Conservation (phyloP, 192 early-diverging fungal species). For the Podila epicladia region DNA sequence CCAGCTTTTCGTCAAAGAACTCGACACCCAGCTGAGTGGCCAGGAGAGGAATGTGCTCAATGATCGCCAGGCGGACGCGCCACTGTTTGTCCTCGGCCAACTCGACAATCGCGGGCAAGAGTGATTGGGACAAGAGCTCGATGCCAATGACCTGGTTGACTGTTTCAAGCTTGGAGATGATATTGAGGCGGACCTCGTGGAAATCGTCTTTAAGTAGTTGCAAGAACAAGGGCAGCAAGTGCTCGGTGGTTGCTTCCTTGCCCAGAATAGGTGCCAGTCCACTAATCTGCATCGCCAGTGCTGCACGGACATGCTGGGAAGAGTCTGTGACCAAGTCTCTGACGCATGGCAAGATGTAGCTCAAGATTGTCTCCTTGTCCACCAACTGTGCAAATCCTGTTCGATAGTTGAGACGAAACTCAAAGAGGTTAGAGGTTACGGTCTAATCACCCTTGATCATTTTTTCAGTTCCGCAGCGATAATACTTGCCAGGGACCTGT, state of each 20-base stretch:
- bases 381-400: constrained; percentile 76
- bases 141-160: constrained; percentile 99
- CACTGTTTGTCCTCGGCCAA: constrained; percentile 99
- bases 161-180: constrained; percentile 97
- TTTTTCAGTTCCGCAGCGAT: background rate
- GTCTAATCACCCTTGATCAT: background rate
- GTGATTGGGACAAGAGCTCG: constrained; percentile 94
- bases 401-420: background rate
- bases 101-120: constrained; percentile 98
- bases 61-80: constrained; percentile 99
- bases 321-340: constrained; percentile 94
- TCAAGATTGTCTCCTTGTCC: constrained; percentile 80
- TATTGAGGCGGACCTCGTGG: constrained; percentile 98
- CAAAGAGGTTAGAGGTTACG: background rate
- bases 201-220: constrained; percentile 97
- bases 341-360: constrained; percentile 87
- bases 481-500: constrained; percentile 81
- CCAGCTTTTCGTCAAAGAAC: constrained; percentile 98
- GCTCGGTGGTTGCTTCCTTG: constrained; percentile 93
- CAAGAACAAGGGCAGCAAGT: constrained; percentile 93
- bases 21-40: constrained; percentile 94
- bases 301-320: constrained; percentile 95
- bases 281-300: constrained; percentile 96
- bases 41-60: constrained; percentile 98
- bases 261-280: constrained; percentile 95